Percentiles rank a stretch among this genome's conserved stretches.
phyloP scores from a whole-genome alignment of 2,329 filamentous ascomycete genomes.

The Hypoxylon sp. region DNA sequence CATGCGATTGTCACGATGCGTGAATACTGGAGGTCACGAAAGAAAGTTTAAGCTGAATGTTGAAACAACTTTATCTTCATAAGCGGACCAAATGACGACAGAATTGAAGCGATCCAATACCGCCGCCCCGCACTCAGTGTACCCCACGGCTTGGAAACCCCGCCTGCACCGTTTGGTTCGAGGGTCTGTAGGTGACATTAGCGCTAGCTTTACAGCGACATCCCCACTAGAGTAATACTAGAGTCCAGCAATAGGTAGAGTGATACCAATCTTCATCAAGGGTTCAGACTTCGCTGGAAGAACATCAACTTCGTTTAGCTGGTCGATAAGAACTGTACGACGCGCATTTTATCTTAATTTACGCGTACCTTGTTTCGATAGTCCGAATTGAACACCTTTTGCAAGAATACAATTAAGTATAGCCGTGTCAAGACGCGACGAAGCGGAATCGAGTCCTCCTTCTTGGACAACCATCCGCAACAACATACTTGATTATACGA shows the following conservation, averaged over 20 bases:
- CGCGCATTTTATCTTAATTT: not conserved
- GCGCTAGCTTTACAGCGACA: not conserved
- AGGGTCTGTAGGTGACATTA: too few species aligned
- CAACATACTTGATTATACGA: not conserved
- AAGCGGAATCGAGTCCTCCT: not conserved
- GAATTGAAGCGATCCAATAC: not conserved
- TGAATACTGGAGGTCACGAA: not conserved
- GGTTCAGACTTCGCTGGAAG: not conserved
- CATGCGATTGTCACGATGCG: too few species aligned
- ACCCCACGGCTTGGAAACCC: constrained; percentile 12
- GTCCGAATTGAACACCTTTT: not conserved
- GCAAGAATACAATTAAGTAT: not conserved
- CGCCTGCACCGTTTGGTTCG: too few species aligned
- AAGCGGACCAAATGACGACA: not conserved
- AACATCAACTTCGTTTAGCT: not conserved
- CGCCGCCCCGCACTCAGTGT: constrained; percentile 7
- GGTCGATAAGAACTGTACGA: not conserved
- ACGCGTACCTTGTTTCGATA: not conserved
- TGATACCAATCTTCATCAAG: too few species aligned
- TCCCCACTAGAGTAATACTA: too few species aligned
- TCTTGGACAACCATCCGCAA: not conserved
- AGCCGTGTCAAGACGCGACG: constrained; percentile 15
- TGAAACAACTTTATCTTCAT: too few species aligned
- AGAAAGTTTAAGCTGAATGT: not conserved
- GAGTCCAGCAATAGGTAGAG: not conserved